Evolutionary conservation across 2,329 filamentous ascomycete species (phyloP), one percentile per base, ranked within the genome.

Genomic region (Paecilomyces sp.): DNA sequence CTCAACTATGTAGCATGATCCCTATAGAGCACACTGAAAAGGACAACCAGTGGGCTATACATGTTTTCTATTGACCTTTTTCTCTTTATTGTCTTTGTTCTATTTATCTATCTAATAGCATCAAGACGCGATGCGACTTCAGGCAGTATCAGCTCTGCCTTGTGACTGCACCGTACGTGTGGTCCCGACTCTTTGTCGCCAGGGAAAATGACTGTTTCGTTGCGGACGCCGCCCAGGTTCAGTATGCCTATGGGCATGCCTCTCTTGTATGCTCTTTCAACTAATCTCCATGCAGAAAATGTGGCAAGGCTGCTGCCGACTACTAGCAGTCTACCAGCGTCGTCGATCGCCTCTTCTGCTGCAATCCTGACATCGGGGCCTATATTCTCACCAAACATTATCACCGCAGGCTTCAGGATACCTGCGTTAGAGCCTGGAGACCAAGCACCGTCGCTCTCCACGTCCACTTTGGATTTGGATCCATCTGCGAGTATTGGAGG

Each of bases 331-430:
- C 85, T 85, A 5, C 86, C 86, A 1, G 91, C 89, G 30, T 83
- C 82, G 68, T 97, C 90, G 56, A 97, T 85, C 12, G 89, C 89
- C 30, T 85, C 77, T 70, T 97, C 92, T 1, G 92, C 93, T 0
- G 86, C 86, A 1, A 78, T 74, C 73, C 95, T 97, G 36, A 92
- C 87, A 1, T 76, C 68, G 1, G 77, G 74, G 0, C 84, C 80
- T 56, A 97, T 96, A 61, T 86, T 92, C 75, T 97, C 94, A 15
- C 94, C 94, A 72, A 97, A 97, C 91, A 97, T 97, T 67, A 92
- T 87, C 1, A 99, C 92, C 0, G 90, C 90, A 3, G 94, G 94
- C 71, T 97, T 97, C 58, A 99, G 74, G 41, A 97, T 85, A 1
- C 93, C 94, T 0, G 86, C 90, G 1, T 83, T 86, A 65, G 85